Base-by-base conservation (phyloP, 371 early-diverging fungal genomes). In the Mortierella sp. region DNA sequence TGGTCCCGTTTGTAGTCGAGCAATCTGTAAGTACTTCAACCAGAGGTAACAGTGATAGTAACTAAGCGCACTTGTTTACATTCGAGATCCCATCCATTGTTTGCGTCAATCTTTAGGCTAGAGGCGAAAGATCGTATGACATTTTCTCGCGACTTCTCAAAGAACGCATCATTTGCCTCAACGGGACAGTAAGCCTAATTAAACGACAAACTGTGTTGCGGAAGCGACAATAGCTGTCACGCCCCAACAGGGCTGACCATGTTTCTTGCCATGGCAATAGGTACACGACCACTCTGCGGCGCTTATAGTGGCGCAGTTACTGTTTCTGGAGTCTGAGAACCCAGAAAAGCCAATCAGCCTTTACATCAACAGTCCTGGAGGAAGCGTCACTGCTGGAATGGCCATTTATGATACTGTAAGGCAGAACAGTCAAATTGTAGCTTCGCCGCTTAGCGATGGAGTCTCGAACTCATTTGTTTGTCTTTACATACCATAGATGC, bases 351-450 rank as follows among this genome's bases (percentile, higher is more conserved):
- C 93, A 14, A 95, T 99, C 60, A 90, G 88, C 52, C 78, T 99
- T 44, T 99, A 99, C 80, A 97, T 99, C 82, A 98, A 98, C 79
- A 92, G 92, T 34, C 99, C 99, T 0, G 98, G 99, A 34, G 98
- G 99, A 34, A 90, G 90, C 75, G 98, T 98, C 21, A 97, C 98
- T 6, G 91, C 96, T 11, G 97, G 99, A 14, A 88, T 97, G 94
- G 98, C 94, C 21, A 93, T 94, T 65, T 95, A 95, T 70, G 94
- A 96, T 78, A 94, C 94, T 2, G 89, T 92, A 85, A 83, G 84
- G 6, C 23, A 3, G 39, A 6, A 14, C 37, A 34, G 23, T 41
- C 4, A 3, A 41, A n/a, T n/a, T n/a, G n/a, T n/a, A n/a, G n/a
- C n/a, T n/a, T n/a, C n/a, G n/a, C n/a, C n/a, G n/a, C n/a, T n/a